Base-by-base conservation (phyloP, 2,329 filamentous ascomycete genomes). In the Aspergillus tamarii region DNA sequence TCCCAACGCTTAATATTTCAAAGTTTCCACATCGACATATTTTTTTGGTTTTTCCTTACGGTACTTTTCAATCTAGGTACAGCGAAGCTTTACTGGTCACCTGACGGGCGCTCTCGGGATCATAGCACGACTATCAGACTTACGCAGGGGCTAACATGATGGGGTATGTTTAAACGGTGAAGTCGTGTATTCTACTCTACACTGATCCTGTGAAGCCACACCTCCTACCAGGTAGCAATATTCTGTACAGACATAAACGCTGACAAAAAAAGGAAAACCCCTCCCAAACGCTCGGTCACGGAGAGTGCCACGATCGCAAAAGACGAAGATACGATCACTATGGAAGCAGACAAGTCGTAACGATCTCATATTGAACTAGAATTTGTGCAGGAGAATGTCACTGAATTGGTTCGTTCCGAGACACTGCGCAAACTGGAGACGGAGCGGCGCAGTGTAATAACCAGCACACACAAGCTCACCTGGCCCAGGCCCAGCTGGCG, bases 291-390 rank as follows among this genome's bases (percentile, higher is more conserved):
- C 61, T 67, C 57, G 58, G 66, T 64, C 64, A 57, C 61, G 55
- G 58, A 62, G 61, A 63, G 62, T 65, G 62, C 61, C 65, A 66
- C 64, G 64, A 67, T 68, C 64, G 67, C 63, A 59, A 57, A 66
- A 54, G 64, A 65, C 34, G 50, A 67, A 39, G 61, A 67, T 66
- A 70, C 58, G 62, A 61, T 69, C 63, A 70, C 62, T 69, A 65
- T 63, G 26, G 64, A 69, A 64, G 67, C 57, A 66, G 62, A 69
- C 72, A 73, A 76, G 71, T 76, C 74, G 72, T 76, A 72, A 76
- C 65, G 68, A 69, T 77, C 71, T 76, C 73, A 73, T 72, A 76
- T 77, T 77, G 72, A 74, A 73, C 72, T 77, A 76, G 34, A 72
- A 69, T 70, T 65, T 70, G 70, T 73, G 69, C 69, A 76, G 70